Conservation (phyloP, 208 protist species). For the Ichthyophonus hoferi region DNA sequence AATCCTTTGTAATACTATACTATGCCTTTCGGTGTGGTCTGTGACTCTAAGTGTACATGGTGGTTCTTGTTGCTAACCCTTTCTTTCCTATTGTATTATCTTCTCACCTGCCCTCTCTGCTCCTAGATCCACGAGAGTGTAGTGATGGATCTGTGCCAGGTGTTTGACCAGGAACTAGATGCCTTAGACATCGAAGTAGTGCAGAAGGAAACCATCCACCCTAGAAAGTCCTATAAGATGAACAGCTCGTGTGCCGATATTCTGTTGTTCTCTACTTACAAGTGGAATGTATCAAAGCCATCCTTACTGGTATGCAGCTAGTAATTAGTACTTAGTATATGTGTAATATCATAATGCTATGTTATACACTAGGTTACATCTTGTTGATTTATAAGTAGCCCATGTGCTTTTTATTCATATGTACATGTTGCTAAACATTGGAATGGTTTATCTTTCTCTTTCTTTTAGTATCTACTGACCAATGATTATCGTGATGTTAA, state of each 20-base stretch:
- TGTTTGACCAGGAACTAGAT: constrained; percentile 91
- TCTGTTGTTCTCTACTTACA: constrained; percentile 78
- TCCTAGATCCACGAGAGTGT: constrained; percentile 77
- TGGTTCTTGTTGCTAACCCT: not conserved
- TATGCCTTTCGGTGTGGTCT: no score
- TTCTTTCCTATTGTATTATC: not conserved
- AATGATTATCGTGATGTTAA: no score
- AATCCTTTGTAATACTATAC: no score
- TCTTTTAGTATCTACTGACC: no score
- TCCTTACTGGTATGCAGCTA: constrained; percentile 68
- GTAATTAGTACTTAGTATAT: no score
- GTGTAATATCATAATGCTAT: no score
- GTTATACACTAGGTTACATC: no score
- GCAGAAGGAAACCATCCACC: constrained; percentile 97
- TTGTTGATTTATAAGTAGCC: no score
- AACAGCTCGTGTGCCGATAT: constrained; percentile 93
- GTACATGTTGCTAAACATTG: no score
- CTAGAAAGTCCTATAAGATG: constrained; percentile 97
- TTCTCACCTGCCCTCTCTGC: not conserved
- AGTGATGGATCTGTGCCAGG: constrained; percentile 94
- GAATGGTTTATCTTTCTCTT: no score
- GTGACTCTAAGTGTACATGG: no score
- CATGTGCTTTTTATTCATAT: no score
- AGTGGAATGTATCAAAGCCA: constrained; percentile 92
- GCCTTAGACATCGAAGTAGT: constrained; percentile 96